Conservation (phyloP, 768 basidiomycete species). For the Boletellus ananas region DNA sequence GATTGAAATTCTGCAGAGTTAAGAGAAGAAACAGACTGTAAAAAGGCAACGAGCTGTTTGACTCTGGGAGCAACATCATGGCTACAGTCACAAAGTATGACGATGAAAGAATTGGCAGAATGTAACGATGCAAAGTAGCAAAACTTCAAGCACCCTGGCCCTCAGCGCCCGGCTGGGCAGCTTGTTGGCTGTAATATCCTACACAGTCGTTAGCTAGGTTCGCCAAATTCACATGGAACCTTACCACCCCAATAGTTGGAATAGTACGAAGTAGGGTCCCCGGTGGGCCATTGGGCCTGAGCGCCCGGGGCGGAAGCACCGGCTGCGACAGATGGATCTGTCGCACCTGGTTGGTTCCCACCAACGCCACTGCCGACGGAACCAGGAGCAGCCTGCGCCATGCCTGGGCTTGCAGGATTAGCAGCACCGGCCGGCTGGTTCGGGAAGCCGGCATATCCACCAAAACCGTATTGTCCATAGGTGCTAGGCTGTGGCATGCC, state of each 20-base stretch:
- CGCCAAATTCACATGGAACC: conserved; percentile 18
- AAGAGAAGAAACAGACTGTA: conserved; percentile 21
- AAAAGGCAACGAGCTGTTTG: conserved; percentile 16
- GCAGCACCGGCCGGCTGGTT: conserved; percentile 53
- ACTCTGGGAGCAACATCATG: conserved; percentile 22
- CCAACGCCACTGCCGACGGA: conserved; percentile 53
- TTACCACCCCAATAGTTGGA: conserved; percentile 82
- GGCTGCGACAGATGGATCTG: conserved; percentile 47
- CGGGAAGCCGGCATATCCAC: conserved; percentile 69
- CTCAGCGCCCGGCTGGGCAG: conserved; percentile 53
- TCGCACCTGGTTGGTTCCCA: conserved; percentile 53
- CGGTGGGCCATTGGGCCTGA: conserved; percentile 74
- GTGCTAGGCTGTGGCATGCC: conserved; percentile 81
- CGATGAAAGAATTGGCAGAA: conserved; percentile 22
- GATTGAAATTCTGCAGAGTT: conserved; percentile 29
- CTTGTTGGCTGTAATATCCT: conserved; percentile 85
- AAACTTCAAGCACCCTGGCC: conserved; percentile 41
- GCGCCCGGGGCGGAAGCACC: conserved; percentile 51
- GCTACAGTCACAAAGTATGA: conserved; percentile 33
- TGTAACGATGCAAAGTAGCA: conserved; percentile 24
- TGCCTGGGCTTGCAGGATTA: conserved; percentile 37
- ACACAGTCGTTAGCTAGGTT: conserved; percentile 14
- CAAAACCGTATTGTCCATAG: conserved; percentile 74
- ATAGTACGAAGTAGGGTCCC: conserved; percentile 73
- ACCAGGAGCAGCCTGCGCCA: conserved; percentile 56